Percentiles rank a stretch among this genome's conserved stretches.
Evolutionary conservation across 306 rosid genomes (phyloP).

Genomic region (Quercus parvula): DNA sequence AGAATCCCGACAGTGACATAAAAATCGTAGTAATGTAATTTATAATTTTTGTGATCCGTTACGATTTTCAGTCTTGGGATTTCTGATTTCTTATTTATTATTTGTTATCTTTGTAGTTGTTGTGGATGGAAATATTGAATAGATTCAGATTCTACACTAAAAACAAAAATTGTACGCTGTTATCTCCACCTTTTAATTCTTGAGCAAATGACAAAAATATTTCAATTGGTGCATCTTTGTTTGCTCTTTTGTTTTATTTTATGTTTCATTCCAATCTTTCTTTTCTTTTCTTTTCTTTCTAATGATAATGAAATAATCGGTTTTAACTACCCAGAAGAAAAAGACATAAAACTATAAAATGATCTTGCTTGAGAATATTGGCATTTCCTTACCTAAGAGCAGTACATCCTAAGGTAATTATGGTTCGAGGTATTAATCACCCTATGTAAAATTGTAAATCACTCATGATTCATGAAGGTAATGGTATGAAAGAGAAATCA

Average conservation of each 20-base stretch:
- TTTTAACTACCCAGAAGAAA: too few species aligned
- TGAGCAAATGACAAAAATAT: neutral
- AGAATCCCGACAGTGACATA: constrained; percentile 36
- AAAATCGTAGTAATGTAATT: neutral
- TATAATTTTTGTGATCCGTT: neutral
- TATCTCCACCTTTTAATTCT: neutral
- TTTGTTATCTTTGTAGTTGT: neutral
- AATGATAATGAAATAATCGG: too few species aligned
- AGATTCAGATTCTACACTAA: neutral
- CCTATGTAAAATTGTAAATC: too few species aligned
- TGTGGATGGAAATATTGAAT: neutral
- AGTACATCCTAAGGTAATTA: too few species aligned
- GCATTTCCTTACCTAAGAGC: too few species aligned
- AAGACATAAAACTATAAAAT: too few species aligned
- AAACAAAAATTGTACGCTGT: neutral
- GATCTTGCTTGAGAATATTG: too few species aligned
- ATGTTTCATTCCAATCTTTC: too few species aligned
- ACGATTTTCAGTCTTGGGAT: neutral
- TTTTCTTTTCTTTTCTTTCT: too few species aligned
- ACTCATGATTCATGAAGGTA: too few species aligned
- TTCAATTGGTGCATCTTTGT: neutral
- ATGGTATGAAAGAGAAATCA: too few species aligned
- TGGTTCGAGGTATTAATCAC: too few species aligned
- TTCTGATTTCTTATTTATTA: neutral
- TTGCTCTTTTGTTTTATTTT: neutral